These are phyloP conservation scores for Arthroderma sp. DNA, from an alignment of 2,329 filamentous ascomycete genomes.

Conservation along the genomic window DNA sequence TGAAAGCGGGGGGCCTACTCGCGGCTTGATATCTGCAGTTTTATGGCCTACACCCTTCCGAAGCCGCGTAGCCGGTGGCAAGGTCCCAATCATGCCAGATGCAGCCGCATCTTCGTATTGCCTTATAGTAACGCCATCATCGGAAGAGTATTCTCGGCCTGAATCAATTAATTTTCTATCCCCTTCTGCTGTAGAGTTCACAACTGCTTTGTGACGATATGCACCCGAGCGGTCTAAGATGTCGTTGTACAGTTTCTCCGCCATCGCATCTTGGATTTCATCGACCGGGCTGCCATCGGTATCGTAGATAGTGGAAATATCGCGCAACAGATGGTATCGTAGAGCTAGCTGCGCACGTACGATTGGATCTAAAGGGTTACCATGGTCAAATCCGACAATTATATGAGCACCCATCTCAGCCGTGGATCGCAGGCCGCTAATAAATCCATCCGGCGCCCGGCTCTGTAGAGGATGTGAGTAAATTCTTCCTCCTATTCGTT, in stretches of 20 bases:
- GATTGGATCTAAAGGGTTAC: conserved; percentile 84
- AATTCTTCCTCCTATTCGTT: conserved; percentile 78
- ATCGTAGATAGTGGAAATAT: conserved; percentile 81
- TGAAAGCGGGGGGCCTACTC: conserved; percentile 34
- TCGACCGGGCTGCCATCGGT: conserved; percentile 52
- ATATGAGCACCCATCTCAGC: conserved; percentile 98
- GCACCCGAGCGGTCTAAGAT: conserved; percentile 82
- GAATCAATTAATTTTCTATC: conserved; percentile 70
- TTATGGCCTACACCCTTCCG: conserved; percentile 34
- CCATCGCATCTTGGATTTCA: conserved; percentile 61
- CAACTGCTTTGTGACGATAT: conserved; percentile 67
- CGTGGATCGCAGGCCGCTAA: conserved; percentile 51
- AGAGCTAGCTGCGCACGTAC: conserved; percentile 82
- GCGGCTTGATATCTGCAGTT: conserved; percentile 39
- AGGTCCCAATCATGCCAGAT: conserved; percentile 37
- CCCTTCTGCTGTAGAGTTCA: conserved; percentile 62
- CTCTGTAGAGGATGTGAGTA: conserved; percentile 65
- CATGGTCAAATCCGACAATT: conserved; percentile 89
- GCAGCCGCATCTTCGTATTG: conserved; percentile 59
- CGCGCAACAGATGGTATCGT: conserved; percentile 67
- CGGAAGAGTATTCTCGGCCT: conserved; percentile 61
- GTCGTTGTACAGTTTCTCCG: conserved; percentile 89
- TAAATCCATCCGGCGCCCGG: conserved; percentile 41
- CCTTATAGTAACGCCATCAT: conserved; percentile 58
- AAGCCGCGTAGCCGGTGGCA: conserved; percentile 31